Base-by-base conservation (phyloP, 805 yeast genomes). In the Yarrowia sp. region DNA sequence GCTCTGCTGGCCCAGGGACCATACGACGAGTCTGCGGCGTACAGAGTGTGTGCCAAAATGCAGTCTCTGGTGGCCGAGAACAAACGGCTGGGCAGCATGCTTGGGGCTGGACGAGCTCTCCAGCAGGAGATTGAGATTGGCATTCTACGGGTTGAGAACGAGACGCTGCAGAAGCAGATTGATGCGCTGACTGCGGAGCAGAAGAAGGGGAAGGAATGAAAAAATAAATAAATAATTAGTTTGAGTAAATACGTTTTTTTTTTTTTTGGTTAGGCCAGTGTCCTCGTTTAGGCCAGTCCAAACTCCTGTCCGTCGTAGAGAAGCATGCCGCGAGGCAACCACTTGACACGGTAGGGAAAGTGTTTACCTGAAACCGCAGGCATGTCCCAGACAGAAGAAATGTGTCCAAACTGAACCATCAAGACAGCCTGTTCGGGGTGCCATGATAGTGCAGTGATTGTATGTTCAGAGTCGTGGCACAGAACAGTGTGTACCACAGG, bases 351-450 rank as follows among this genome's bases (percentile, higher is more conserved):
- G 12, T 38, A 55, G 1, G 46, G 35, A 2, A 55, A 8, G n/a
- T 38, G 47, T 4, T 55, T 38, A 2, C 61, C 61, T 4, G 61
- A 27, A 4, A 21, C 33, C 7, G 61, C 47, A 19, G 46, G 35
- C 46, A 55, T 38, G n/a, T 55, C 61, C 61, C 61, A 55, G 6
- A 55, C 61, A 3, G 61, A 55, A 4, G 61, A 38, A 6, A 22
- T 21, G 6, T 19, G 6, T 13, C 61, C 61, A 19, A 39, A 27
- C 14, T 55, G 47, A 4, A 38, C 29, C 35, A 38, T 29, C 21
- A 55, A 9, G 16, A 55, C 46, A 5, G 46, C 32, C 47, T 39
- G 27, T 12, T 36, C 36, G 1, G 46, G 36, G 6, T 55, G 47
- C 61, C 61, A 55, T n/a, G 47, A 39, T 39, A 55, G 12, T 6